A percentile compares a stretch with the other conserved stretches of the same genome.
phyloP scores from a whole-genome alignment of 345 rosid species.

The Fremontodendron californicum region DNA sequence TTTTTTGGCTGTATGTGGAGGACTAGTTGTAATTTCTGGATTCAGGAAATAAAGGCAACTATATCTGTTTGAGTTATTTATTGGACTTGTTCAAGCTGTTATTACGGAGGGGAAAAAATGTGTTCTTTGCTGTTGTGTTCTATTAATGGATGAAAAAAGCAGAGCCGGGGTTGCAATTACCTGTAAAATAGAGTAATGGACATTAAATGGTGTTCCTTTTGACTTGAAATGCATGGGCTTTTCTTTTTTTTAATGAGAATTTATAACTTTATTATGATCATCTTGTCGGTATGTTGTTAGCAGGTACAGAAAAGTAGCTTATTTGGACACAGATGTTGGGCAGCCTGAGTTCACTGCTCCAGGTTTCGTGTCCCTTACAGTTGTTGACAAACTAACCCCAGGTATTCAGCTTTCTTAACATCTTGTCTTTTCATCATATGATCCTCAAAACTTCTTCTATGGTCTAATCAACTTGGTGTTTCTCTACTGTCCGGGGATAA shows the following conservation, averaged over 20 bases:
- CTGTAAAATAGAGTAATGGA: background rate
- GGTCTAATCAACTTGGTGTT: background rate
- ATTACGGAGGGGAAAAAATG: background rate
- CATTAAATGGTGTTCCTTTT: background rate
- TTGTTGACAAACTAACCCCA: slow-evolving; percentile 53
- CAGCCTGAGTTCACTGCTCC: slow-evolving; percentile 93
- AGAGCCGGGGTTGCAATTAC: background rate
- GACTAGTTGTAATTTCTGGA: background rate
- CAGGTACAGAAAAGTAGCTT: slow-evolving; percentile 79
- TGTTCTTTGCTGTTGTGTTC: slow-evolving; percentile 8
- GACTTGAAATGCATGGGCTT: background rate
- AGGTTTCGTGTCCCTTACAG: slow-evolving; percentile 79
- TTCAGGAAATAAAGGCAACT: background rate
- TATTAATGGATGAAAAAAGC: background rate
- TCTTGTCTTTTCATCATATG: background rate
- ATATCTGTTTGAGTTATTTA: background rate
- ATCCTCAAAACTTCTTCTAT: background rate
- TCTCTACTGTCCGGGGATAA: background rate
- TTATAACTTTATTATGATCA: background rate
- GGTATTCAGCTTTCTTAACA: slow-evolving; percentile 36
- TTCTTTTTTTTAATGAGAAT: background rate
- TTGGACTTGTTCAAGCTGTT: slow-evolving; percentile 14
- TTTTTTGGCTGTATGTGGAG: background rate
- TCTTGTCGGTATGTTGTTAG: slow-evolving; percentile 16
- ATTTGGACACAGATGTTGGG: slow-evolving; percentile 93